Percentiles rank a stretch among this genome's conserved stretches.
Evolutionary conservation across 2,329 filamentous ascomycete species (phyloP).

Genomic region (Blastomyces emzantsi): DNA sequence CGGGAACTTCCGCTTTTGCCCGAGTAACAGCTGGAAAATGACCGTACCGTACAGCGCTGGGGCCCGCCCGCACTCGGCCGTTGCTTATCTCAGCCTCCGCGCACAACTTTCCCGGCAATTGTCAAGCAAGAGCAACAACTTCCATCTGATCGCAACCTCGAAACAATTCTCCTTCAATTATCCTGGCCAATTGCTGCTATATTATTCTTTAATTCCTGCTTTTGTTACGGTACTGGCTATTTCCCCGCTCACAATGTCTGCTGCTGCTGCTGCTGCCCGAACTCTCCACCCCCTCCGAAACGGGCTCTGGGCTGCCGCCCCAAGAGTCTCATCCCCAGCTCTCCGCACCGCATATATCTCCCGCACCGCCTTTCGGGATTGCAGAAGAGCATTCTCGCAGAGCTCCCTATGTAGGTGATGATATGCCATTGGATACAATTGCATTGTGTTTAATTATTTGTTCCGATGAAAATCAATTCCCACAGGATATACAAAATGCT

Average conservation of each 20-base stretch:
- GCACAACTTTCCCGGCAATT: neutral
- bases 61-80: too few relatives aligned
- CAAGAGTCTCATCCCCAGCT: slow-evolving; percentile 8
- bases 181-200: neutral
- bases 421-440: slow-evolving; percentile 6
- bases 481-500: neutral
- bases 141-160: too few relatives aligned
- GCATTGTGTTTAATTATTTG: neutral
- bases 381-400: slow-evolving; percentile 32
- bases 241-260: slow-evolving; percentile 27
- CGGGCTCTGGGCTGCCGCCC: neutral
- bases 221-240: neutral
- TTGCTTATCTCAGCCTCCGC: neutral
- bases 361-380: slow-evolving; percentile 11
- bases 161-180: too few relatives aligned
- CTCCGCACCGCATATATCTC: slow-evolving; percentile 12
- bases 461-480: neutral
- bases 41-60: neutral
- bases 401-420: slow-evolving; percentile 32
- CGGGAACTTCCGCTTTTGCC: neutral
- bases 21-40: neutral
- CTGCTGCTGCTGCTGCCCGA: slow-evolving; percentile 29
- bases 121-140: neutral
- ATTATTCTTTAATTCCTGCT: neutral
- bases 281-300: slow-evolving; percentile 14